Percentiles rank a stretch among this genome's conserved stretches.
Conservation (phyloP, 257 asterid species). For the Fraxinus anomala region DNA sequence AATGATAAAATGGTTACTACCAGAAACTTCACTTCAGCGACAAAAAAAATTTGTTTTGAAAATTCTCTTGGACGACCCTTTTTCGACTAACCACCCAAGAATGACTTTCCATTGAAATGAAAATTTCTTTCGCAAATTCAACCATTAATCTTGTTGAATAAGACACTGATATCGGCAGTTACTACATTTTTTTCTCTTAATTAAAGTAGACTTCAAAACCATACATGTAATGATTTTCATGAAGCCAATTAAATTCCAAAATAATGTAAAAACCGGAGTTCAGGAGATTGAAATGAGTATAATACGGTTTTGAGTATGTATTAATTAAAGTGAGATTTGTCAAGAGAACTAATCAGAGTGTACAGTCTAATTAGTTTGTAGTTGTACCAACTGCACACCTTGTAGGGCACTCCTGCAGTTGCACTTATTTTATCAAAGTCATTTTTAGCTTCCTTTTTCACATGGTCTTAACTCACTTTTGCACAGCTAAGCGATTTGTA, state of each 20-base stretch:
- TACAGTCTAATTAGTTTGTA: slow-evolving; percentile 19
- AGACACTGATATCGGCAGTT: slow-evolving; percentile 7
- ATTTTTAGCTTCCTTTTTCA: background rate
- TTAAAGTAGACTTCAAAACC: background rate
- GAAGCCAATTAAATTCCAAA: too few species aligned
- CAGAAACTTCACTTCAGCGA: too few species aligned
- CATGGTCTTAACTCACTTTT: slow-evolving; percentile 15
- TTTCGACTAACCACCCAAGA: too few species aligned
- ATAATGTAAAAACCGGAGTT: too few species aligned
- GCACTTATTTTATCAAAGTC: background rate
- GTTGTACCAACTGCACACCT: slow-evolving; percentile 47
- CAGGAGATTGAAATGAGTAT: background rate
- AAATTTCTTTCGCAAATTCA: background rate
- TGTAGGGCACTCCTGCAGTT: slow-evolving; percentile 24
- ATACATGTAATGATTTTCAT: slow-evolving; percentile 5
- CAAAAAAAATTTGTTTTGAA: too few species aligned
- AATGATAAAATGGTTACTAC: background rate
- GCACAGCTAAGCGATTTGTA: slow-evolving; percentile 25
- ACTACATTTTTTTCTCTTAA: too few species aligned
- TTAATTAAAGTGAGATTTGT: too few species aligned
- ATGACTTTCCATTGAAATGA: background rate
- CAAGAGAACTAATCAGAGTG: background rate
- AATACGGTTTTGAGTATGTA: background rate
- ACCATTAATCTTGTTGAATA: slow-evolving; percentile 27
- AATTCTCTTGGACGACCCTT: too few species aligned